Evolutionary conservation across 352 stramenopile genomes (phyloP).

Genomic region (Globisporangium heterothallicum): DNA sequence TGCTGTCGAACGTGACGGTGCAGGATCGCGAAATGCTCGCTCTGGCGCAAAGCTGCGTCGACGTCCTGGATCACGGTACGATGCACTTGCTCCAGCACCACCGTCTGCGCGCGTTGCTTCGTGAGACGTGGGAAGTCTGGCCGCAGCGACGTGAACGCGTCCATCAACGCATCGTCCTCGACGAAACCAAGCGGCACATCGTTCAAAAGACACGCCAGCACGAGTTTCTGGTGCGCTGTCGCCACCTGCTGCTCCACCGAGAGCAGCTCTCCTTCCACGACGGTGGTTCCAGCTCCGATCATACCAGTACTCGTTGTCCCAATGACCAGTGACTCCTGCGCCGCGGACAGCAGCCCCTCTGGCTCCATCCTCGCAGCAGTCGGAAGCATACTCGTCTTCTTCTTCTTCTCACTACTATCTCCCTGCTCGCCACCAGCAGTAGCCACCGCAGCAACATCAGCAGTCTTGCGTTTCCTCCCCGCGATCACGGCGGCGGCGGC

Average conservation of each 20-base stretch:
- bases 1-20: slow-evolving; percentile 5
- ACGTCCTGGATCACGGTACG: slow-evolving; percentile 7
- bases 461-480: slow-evolving; percentile 10
- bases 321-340: too few species aligned
- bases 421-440: background rate
- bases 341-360: too few species aligned
- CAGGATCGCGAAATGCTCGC: slow-evolving; percentile 25
- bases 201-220: slow-evolving; percentile 36
- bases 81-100: slow-evolving; percentile 21
- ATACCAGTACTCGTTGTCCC: too few species aligned
- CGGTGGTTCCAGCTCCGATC: too few species aligned
- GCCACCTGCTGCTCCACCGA: slow-evolving; percentile 8
- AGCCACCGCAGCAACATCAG: too few species aligned
- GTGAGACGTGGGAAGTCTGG: slow-evolving; percentile 20
- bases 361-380: too few species aligned
- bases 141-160: slow-evolving; percentile 25
- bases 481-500: background rate
- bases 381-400: background rate
- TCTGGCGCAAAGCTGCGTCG: slow-evolving; percentile 11
- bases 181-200: slow-evolving; percentile 28
- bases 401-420: background rate
- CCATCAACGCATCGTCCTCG: slow-evolving; percentile 29
- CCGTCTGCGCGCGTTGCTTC: slow-evolving; percentile 10
- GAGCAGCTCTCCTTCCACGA: background rate
- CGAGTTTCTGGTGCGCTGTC: slow-evolving; percentile 30